Evolutionary conservation across 2,329 filamentous ascomycete genomes (phyloP), one percentile per base, ranked within the genome.

Genomic region (Beauveria scarabaeidicola): DNA sequence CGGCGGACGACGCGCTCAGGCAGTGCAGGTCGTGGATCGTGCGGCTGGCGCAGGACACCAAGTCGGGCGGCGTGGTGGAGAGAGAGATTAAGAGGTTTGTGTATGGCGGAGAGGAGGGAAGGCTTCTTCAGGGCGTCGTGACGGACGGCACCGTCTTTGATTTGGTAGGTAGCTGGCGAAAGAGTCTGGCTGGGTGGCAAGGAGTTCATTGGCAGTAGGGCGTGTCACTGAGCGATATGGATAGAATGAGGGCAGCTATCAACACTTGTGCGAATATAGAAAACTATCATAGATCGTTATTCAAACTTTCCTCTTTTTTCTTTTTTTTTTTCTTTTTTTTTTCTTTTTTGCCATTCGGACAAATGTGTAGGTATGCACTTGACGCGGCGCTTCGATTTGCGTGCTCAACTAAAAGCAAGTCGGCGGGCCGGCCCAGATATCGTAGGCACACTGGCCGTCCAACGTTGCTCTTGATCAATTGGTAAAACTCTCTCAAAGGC

Each of bases 171-270:
- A 72, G 72, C 44, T 75, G 72, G 72, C 65, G 66, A 56, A 62
- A 59, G 27, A 74, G 73, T 19, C 51, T 73, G 0, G 68, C 66
- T 54, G 72, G 70, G 3, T 75, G 73, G 73, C 64, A 64, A 19
- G 50, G 48, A 23, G 48, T 59, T 5, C 57, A 59, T 11, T 59
- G 57, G 57, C 50, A 40, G 29, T 59, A 59, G 40, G 21, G 1
- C 1, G 5, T 3, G 9, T 0, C 23, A n/a, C 8, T 23, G 3
- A 21, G 36, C 3, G 3, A 29, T 36, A 5, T 6, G 5, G 32
- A 15, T 36, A 5, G 19, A 21, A 25, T 36, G 32, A 40, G 5
- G 15, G 19, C 2, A 23, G 10, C 19, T 13, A 8, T 8, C 15
- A 23, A 9, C 7, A 11, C 21, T 29, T 48, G 46, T 48, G 3